phyloP scores from a whole-genome alignment of 2,329 filamentous ascomycete genomes.

The Alternaria consortialis region DNA sequence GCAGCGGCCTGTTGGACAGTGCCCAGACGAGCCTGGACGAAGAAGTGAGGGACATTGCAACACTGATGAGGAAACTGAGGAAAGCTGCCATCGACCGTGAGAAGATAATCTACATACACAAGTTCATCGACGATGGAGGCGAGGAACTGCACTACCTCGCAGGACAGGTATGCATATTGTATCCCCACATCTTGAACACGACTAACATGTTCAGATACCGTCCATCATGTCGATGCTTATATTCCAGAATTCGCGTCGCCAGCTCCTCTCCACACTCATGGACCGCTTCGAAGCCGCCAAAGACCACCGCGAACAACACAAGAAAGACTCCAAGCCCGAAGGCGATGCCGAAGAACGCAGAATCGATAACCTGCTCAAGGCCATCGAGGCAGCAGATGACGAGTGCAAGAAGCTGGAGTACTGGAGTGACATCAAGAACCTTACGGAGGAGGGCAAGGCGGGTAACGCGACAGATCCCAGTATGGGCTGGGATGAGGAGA shows the following conservation, averaged over 20 bases:
- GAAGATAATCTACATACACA: constrained; percentile 83
- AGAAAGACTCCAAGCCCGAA: constrained; percentile 53
- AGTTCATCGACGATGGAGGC: constrained; percentile 79
- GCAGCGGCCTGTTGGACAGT: constrained; percentile 29
- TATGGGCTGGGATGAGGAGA: constrained; percentile 48
- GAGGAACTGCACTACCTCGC: constrained; percentile 77
- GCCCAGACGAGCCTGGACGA: constrained; percentile 55
- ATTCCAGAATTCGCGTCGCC: constrained; percentile 85
- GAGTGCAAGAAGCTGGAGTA: constrained; percentile 85
- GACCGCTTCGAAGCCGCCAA: constrained; percentile 62
- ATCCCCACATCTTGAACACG: not conserved
- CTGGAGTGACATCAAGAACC: constrained; percentile 75
- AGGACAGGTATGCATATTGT: constrained; percentile 59
- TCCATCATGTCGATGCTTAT: constrained; percentile 73
- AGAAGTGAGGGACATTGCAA: constrained; percentile 71
- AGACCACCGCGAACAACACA: constrained; percentile 59
- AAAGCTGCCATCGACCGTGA: constrained; percentile 84
- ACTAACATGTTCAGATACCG: constrained; percentile 41
- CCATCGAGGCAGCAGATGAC: constrained; percentile 78
- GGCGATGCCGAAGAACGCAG: constrained; percentile 60
- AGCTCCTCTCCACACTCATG: constrained; percentile 76
- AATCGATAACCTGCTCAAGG: constrained; percentile 75
- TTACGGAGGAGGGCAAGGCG: constrained; percentile 51
- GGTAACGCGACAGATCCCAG: constrained; percentile 43
- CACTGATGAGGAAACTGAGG: constrained; percentile 74